A percentile compares a stretch with the other conserved stretches of the same genome.
These are phyloP conservation scores for Lycium barbarum DNA, from an alignment of 257 asterid species.

Conservation along the genomic window DNA sequence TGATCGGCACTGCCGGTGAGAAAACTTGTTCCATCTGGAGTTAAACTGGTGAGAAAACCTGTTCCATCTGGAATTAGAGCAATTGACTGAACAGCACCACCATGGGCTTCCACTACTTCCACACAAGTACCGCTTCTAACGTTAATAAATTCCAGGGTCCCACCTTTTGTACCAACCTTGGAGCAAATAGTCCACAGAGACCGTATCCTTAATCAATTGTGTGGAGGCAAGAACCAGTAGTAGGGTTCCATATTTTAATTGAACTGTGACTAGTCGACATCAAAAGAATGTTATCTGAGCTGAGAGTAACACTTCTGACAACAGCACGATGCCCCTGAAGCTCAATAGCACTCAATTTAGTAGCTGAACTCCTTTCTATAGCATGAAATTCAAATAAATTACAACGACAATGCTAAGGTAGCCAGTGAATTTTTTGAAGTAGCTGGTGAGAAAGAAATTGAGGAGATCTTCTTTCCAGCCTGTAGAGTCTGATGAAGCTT, in stretches of 20 bases:
- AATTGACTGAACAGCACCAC: conserved; percentile 71
- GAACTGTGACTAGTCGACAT: conserved; percentile 85
- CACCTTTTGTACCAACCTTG: too few species aligned
- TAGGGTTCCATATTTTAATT: conserved; percentile 88
- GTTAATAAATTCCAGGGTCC: neutral
- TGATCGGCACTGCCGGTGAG: conserved; percentile 87
- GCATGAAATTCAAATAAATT: conserved; percentile 43
- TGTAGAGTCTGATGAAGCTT: conserved; percentile 70
- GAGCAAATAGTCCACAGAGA: too few species aligned
- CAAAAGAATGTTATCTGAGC: conserved; percentile 66
- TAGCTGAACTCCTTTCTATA: too few species aligned
- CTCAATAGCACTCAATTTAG: too few species aligned
- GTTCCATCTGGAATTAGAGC: conserved; percentile 34
- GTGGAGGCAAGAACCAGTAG: conserved; percentile 82
- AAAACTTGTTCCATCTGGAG: conserved; percentile 73
- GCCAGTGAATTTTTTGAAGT: conserved; percentile 62
- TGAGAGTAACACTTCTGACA: too few species aligned
- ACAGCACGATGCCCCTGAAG: too few species aligned
- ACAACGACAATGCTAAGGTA: conserved; percentile 77
- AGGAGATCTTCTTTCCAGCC: conserved; percentile 77
- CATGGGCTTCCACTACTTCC: too few species aligned
- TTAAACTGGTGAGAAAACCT: too few species aligned
- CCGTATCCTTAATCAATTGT: conserved; percentile 74
- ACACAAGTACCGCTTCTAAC: too few species aligned
- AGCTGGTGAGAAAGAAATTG: conserved; percentile 69